Evolutionary conservation across 2,329 filamentous ascomycete genomes (phyloP).

Genomic region (Capronia americana): DNA sequence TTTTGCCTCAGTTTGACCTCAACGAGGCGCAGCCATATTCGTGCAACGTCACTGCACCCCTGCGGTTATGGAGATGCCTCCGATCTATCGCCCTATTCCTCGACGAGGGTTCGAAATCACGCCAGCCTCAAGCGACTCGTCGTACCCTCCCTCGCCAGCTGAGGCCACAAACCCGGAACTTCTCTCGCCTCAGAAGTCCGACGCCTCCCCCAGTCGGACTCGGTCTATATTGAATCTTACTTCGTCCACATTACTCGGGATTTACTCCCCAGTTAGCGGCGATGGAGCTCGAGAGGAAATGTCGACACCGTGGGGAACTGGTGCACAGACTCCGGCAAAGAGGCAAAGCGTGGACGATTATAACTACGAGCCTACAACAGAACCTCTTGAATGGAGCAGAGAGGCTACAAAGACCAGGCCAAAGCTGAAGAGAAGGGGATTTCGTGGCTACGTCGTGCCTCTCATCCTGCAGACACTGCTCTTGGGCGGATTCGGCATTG

Average conservation of each 20-base stretch:
- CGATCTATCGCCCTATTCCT: slow-evolving; percentile 71
- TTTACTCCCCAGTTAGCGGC: slow-evolving; percentile 75
- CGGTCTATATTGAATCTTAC: slow-evolving; percentile 86
- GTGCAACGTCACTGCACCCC: background rate
- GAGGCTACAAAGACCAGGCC: slow-evolving; percentile 28
- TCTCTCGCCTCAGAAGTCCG: slow-evolving; percentile 41
- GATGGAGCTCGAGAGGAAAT: slow-evolving; percentile 63
- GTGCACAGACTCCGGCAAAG: slow-evolving; percentile 70
- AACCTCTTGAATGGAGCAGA: slow-evolving; percentile 29
- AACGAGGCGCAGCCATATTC: background rate
- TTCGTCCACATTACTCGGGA: slow-evolving; percentile 86
- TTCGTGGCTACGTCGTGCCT: slow-evolving; percentile 58
- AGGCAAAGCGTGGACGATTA: slow-evolving; percentile 52
- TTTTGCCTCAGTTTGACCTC: background rate
- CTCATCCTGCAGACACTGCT: slow-evolving; percentile 65
- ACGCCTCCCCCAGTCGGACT: slow-evolving; percentile 66
- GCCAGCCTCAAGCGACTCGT: slow-evolving; percentile 52
- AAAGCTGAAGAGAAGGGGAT: slow-evolving; percentile 47
- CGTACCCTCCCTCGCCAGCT: slow-evolving; percentile 49
- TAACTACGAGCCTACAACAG: slow-evolving; percentile 44
- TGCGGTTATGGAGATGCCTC: slow-evolving; percentile 39
- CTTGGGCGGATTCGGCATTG: slow-evolving; percentile 78
- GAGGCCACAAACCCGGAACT: slow-evolving; percentile 47
- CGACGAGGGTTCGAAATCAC: slow-evolving; percentile 72
- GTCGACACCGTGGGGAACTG: slow-evolving; percentile 78